phyloP scores from a whole-genome alignment of 2,329 filamentous ascomycete genomes.

The Xylaria digitata region DNA sequence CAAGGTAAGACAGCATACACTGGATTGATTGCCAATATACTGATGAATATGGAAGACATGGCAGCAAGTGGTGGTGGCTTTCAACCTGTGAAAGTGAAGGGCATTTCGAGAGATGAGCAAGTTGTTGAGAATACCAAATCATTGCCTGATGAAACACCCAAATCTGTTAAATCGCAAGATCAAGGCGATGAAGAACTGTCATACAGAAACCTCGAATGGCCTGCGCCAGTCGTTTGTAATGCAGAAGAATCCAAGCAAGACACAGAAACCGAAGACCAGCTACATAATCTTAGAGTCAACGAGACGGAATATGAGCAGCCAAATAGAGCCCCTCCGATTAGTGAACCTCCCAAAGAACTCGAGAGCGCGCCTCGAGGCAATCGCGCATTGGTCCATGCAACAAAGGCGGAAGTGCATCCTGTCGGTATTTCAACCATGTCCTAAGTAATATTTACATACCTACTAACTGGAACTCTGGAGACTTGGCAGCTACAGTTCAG shows the following conservation, averaged over 20 bases:
- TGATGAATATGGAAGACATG: neutral
- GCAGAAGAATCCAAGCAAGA: neutral
- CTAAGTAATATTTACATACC: neutral
- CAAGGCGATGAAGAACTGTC: neutral
- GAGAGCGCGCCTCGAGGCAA: neutral
- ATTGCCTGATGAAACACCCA: neutral
- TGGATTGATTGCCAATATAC: neutral
- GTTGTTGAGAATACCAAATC: neutral
- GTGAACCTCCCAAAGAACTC: neutral
- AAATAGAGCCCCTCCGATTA: neutral
- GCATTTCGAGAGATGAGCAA: neutral
- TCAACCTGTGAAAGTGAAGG: neutral
- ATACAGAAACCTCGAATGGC: neutral
- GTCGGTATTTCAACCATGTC: conserved; percentile 38
- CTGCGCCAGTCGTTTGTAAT: neutral
- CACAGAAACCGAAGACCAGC: neutral
- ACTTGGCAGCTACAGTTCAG: conserved; percentile 19
- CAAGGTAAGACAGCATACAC: neutral
- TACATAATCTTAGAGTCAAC: neutral
- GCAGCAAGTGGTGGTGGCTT: neutral
- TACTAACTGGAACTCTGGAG: conserved; percentile 23
- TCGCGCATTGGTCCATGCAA: neutral
- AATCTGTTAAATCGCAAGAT: neutral
- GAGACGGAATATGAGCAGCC: neutral
- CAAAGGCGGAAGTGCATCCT: conserved; percentile 11